phyloP scores from a whole-genome alignment of 306 rosid genomes.

The Ziziphus jujuba region DNA sequence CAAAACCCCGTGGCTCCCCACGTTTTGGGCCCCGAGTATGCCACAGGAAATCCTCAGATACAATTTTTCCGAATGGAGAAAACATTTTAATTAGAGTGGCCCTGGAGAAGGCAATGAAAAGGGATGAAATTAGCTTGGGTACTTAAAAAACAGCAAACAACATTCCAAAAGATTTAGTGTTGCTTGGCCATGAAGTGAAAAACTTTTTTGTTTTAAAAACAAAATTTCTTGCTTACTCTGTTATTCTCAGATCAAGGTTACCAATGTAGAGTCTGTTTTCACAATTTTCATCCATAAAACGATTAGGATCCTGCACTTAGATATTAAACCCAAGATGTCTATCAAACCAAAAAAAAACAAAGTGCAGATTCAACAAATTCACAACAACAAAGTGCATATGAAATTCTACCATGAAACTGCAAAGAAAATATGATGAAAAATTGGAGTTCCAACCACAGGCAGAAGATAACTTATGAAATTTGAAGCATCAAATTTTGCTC shows the following conservation, averaged over 20 bases:
- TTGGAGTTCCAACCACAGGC: conserved; percentile 12
- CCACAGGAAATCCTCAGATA: conserved; percentile 83
- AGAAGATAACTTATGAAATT: background rate
- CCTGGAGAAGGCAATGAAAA: conserved; percentile 41
- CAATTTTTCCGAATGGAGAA: conserved; percentile 81
- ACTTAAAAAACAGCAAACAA: background rate
- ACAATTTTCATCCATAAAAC: conserved; percentile 56
- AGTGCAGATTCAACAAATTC: background rate
- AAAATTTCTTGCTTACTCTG: conserved; percentile 62
- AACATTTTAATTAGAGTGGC: conserved; percentile 85
- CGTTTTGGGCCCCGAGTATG: conserved; percentile 90
- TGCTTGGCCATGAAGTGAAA: no score
- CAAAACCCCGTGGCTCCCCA: conserved; percentile 88
- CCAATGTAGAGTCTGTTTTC: conserved; percentile 81
- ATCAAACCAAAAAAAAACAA: background rate
- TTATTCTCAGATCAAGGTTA: conserved; percentile 85
- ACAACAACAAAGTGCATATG: background rate
- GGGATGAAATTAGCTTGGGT: conserved; percentile 7
- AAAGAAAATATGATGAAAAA: background rate
- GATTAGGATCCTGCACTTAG: conserved; percentile 61
- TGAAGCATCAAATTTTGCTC: background rate
- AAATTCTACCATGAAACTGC: conserved; percentile 19
- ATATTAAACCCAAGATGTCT: background rate
- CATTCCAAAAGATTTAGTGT: background rate
- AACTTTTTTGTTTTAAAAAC: no score